A percentile compares a stretch with the other conserved stretches of the same genome.
Conservation (phyloP, 176 grass and related monocot genomes). For the Avena sativa region DNA sequence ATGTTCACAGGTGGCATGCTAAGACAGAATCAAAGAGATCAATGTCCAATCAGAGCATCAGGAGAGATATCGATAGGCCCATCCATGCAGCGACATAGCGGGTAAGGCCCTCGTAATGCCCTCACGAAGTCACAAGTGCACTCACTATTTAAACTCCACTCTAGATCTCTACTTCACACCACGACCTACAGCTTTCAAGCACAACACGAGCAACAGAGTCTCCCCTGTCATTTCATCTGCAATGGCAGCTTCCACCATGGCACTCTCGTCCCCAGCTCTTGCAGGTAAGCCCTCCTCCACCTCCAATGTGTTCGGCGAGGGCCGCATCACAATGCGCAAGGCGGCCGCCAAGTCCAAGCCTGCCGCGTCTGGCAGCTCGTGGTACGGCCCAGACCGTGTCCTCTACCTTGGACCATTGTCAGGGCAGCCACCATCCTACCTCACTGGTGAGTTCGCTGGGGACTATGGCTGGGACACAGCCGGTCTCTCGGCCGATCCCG, state of each 20-base stretch:
- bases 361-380: background rate
- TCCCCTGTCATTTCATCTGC: background rate
- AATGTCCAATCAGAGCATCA: constrained; percentile 31
- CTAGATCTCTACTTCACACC: background rate
- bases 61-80: constrained; percentile 29
- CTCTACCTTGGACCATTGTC: constrained; percentile 6
- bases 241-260: constrained; percentile 48
- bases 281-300: constrained; percentile 19
- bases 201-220: background rate
- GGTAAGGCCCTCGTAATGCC: constrained; percentile 27
- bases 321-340: constrained; percentile 27
- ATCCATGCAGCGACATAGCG: constrained; percentile 22
- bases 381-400: constrained; percentile 1
- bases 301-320: constrained; percentile 49
- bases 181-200: background rate
- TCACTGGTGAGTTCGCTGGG: constrained; percentile 54
- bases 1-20: background rate
- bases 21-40: background rate
- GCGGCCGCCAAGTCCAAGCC: background rate
- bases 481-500: constrained; percentile 50
- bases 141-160: constrained; percentile 43
- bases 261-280: constrained; percentile 35
- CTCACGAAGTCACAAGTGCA: background rate
- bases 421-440: constrained; percentile 54
- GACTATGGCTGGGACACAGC: constrained; percentile 66